Evolutionary conservation across 2,329 filamentous ascomycete genomes (phyloP).

Genomic region (Arthrocladium fulminans): DNA sequence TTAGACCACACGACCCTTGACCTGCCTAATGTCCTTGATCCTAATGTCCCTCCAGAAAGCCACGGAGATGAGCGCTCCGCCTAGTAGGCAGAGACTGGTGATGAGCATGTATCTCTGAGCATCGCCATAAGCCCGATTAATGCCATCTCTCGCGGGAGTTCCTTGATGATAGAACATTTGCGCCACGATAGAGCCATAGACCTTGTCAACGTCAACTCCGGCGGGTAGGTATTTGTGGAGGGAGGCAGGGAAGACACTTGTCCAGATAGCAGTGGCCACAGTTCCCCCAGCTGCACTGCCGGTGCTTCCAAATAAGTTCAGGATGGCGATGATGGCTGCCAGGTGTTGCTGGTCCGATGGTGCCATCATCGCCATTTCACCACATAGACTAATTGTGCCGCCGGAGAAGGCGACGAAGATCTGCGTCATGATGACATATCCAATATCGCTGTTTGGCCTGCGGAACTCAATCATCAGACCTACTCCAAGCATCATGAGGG

Average conservation of each 20-base stretch:
- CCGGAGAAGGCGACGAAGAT: slow-evolving; percentile 46
- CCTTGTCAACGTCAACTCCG: slow-evolving; percentile 32
- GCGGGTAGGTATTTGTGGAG: slow-evolving; percentile 32
- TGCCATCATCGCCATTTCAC: slow-evolving; percentile 49
- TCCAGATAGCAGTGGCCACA: slow-evolving; percentile 29
- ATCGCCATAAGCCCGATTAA: slow-evolving; percentile 40
- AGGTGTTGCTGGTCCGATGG: slow-evolving; percentile 44
- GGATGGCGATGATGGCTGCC: slow-evolving; percentile 32
- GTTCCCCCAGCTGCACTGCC: slow-evolving; percentile 28
- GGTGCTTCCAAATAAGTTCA: slow-evolving; percentile 26
- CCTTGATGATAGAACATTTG: slow-evolving; percentile 43
- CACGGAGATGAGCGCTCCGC: slow-evolving; percentile 15
- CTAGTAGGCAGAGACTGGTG: too few relatives aligned
- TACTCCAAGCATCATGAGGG: slow-evolving; percentile 41
- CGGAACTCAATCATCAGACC: slow-evolving; percentile 48
- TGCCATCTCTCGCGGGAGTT: slow-evolving; percentile 34
- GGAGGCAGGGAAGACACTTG: slow-evolving; percentile 27
- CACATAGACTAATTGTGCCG: slow-evolving; percentile 42
- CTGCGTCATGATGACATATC: slow-evolving; percentile 46
- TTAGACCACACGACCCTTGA: too few relatives aligned
- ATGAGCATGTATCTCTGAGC: slow-evolving; percentile 39
- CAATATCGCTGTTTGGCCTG: slow-evolving; percentile 37
- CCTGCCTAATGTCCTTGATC: too few relatives aligned
- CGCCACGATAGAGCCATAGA: slow-evolving; percentile 45
- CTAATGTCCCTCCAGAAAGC: slow-evolving; percentile 19